Base-by-base conservation (phyloP, 2,329 filamentous ascomycete genomes). In the Pyricularia sp. region DNA sequence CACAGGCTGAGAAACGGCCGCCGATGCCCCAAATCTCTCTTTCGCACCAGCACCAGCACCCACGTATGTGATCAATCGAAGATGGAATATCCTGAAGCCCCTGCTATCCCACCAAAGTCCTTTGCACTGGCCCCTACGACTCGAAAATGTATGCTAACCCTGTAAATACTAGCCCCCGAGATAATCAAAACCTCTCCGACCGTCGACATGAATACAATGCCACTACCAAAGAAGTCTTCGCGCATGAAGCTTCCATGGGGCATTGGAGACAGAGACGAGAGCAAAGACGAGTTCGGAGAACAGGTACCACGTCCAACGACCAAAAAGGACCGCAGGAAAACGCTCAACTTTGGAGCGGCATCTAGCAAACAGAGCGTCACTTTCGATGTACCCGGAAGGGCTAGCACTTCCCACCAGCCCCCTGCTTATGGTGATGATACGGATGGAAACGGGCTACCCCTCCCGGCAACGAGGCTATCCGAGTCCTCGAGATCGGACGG, bases 161-260 rank as follows among this genome's bases (percentile, higher is more conserved):
- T 64, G 4, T 26, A 24, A 26, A 63, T 59, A 61, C 57, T 69
- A 88, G 85, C 85, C 67, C 85, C 85, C 62, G 80, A 84, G 69
- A 97, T 97, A 73, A 94, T 97, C 74, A 96, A 90, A 62, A 97
- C 93, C 12, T 90, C 93, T 19, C 93, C 94, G 10, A 94, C 92
- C 9, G 83, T 87, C 69, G 84, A 89, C 63, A 73, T 85, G 24
- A 79, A 79, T 44, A 70, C 73, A 22, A 61, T 49, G 63, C 73
- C 53, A 7, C 22, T 57, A 13, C 22, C 80, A 66, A 87, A 83
- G 73, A 85, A 83, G 68, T 74, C 79, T 55, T 81, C 83, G 35
- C 79, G 84, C 55, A 78, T 85, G 67, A 82, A 79, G 70, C 75
- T 87, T 24, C 78, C 81, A 28, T 64, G 55, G n/a, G 62, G 62